Conservation (phyloP, 225 moss, liverwort and hornwort genomes). For the Marchantia polymorpha region DNA sequence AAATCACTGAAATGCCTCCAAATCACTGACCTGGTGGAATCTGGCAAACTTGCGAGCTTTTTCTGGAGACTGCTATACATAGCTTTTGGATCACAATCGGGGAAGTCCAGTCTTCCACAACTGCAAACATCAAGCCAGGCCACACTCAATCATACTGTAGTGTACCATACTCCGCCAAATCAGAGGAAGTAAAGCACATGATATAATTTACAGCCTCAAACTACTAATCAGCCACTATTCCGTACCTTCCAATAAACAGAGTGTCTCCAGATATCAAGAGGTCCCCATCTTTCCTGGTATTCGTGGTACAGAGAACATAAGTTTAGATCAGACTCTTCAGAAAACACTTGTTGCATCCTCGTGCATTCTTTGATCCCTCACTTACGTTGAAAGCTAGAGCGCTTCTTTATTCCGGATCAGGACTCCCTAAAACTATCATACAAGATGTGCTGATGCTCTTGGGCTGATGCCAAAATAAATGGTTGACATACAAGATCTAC, state of each 20-base stretch:
- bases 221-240: not conserved
- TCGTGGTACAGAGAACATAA: not conserved
- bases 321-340: not conserved
- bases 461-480: not conserved
- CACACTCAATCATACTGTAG: not conserved
- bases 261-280: slow-evolving; percentile 75
- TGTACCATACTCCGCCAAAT: not conserved
- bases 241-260: slow-evolving; percentile 74
- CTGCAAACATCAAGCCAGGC: slow-evolving; percentile 35
- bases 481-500: not conserved
- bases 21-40: slow-evolving; percentile 45
- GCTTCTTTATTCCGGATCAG: not conserved
- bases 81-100: slow-evolving; percentile 89
- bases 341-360: not conserved
- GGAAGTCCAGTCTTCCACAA: slow-evolving; percentile 93
- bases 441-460: not conserved
- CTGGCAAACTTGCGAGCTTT: slow-evolving; percentile 81
- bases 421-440: not conserved
- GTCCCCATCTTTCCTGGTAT: slow-evolving; percentile 35
- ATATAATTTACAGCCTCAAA: not conserved
- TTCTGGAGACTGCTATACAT: slow-evolving; percentile 92
- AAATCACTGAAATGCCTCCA: not conserved
- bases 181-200: not conserved
- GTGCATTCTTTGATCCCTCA: not conserved
- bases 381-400: not conserved